phyloP scores from a whole-genome alignment of 116 monocot genomes.

The Trichopus zeylanicus region DNA sequence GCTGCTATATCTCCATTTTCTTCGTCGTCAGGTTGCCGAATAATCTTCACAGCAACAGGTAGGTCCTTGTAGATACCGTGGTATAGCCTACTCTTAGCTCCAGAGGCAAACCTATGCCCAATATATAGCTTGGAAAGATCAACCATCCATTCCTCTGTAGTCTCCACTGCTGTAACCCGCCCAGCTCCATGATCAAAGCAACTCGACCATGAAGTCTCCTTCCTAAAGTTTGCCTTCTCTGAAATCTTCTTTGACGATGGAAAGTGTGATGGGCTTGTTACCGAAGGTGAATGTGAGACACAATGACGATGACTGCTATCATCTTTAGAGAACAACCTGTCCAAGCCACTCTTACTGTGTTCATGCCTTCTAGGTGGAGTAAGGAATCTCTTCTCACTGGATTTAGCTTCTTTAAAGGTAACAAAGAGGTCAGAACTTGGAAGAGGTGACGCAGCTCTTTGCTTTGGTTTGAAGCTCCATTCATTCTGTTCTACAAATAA shows the following conservation, averaged over 20 bases:
- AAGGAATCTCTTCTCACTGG: constrained; percentile 19
- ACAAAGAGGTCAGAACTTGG: constrained; percentile 21
- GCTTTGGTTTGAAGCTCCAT: not conserved
- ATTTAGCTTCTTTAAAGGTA: constrained; percentile 46
- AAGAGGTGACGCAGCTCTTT: constrained; percentile 37
- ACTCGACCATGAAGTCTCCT: constrained; percentile 32
- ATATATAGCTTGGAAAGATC: constrained; percentile 57
- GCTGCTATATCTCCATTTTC: constrained; percentile 33
- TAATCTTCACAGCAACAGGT: constrained; percentile 60
- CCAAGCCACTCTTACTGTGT: constrained; percentile 19
- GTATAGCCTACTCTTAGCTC: constrained; percentile 53
- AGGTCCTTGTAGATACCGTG: constrained; percentile 55
- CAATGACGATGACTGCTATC: constrained; percentile 5
- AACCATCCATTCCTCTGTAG: constrained; percentile 30
- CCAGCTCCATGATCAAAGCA: constrained; percentile 41
- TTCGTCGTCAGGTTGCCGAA: constrained; percentile 50
- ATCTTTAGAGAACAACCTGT: constrained; percentile 15
- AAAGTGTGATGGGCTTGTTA: constrained; percentile 16
- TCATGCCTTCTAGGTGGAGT: constrained; percentile 27
- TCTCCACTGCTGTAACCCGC: constrained; percentile 37
- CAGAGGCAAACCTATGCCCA: constrained; percentile 52
- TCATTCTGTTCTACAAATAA: not conserved
- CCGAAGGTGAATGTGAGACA: constrained; percentile 3
- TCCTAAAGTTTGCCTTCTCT: constrained; percentile 19
- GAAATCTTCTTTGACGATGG: constrained; percentile 16